Conservation (phyloP, 163 green algal genomes). For the Chloromonas sp. region DNA sequence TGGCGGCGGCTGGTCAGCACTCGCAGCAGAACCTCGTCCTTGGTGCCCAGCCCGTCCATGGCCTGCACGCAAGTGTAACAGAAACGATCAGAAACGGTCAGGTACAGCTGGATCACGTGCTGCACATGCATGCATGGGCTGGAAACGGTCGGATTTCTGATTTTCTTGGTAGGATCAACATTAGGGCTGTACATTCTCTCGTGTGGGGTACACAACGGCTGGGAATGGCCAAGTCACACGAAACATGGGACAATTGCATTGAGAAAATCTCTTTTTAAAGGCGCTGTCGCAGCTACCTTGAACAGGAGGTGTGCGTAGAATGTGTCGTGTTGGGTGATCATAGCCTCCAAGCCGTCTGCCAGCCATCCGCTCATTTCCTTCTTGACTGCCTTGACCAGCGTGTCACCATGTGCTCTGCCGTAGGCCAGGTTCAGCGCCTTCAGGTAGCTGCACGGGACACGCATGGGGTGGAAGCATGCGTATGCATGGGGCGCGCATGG, state of each 20-base stretch:
- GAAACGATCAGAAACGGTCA: not conserved
- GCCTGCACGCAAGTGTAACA: not conserved
- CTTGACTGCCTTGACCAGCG: not conserved
- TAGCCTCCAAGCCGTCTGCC: not conserved
- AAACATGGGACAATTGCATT: too few relatives aligned
- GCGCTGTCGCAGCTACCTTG: not conserved
- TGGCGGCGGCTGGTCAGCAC: not conserved
- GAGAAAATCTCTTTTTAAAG: not conserved
- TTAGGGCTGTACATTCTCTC: too few relatives aligned
- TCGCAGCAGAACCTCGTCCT: not conserved
- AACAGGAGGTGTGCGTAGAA: not conserved
- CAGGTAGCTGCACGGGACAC: not conserved
- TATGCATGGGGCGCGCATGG: too few relatives aligned
- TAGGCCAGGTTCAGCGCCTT: constrained; percentile 2
- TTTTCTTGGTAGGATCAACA: too few relatives aligned
- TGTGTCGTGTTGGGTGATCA: constrained; percentile 3
- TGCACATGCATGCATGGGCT: not conserved
- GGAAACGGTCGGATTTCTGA: too few relatives aligned
- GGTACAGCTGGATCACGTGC: not conserved
- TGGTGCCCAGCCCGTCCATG: not conserved
- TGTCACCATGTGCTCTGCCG: not conserved
- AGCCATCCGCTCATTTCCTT: constrained; percentile 8
- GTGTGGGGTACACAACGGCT: too few relatives aligned
- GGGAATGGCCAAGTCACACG: too few relatives aligned
- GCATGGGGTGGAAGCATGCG: too few relatives aligned